Percentiles rank a stretch among this genome's conserved stretches.
Conservation (phyloP, 805 yeast species). For the Lipomyces yamanashiensis region DNA sequence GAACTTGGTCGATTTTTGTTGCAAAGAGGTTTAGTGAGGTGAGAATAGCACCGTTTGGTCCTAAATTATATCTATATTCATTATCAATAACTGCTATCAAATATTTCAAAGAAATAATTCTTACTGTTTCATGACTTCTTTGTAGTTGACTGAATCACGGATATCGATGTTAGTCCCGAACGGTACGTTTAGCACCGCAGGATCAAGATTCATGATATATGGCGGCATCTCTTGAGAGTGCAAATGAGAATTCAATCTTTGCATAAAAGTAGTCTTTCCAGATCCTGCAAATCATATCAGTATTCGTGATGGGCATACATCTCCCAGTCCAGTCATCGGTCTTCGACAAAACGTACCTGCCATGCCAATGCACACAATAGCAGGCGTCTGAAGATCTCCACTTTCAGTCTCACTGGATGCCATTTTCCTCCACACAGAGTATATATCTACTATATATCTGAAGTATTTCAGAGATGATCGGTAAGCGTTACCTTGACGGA, state of each 20-base stretch:
- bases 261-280: conserved; percentile 98
- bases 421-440: not conserved
- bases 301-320: not conserved
- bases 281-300: conserved; percentile 51
- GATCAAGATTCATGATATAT: conserved; percentile 91
- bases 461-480: not conserved
- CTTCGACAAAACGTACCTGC: conserved; percentile 44
- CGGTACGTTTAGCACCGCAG: conserved; percentile 94
- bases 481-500: not conserved
- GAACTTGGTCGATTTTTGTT: conserved; percentile 95
- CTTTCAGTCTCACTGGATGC: conserved; percentile 1
- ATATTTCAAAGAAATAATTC: not conserved
- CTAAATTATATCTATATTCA: conserved; percentile 63
- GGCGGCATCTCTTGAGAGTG: conserved; percentile 74
- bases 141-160: conserved; percentile 92
- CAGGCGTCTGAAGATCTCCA: conserved; percentile 46
- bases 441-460: not conserved
- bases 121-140: conserved; percentile 89
- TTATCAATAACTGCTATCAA: not conserved
- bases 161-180: conserved; percentile 94
- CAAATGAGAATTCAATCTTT: conserved; percentile 85
- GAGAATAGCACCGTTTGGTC: conserved; percentile 98
- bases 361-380: conserved; percentile 57
- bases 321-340: not conserved
- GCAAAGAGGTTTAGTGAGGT: conserved; percentile 90